phyloP scores from a whole-genome alignment of 768 basidiomycete genomes.

The Kwoniella europaea region DNA sequence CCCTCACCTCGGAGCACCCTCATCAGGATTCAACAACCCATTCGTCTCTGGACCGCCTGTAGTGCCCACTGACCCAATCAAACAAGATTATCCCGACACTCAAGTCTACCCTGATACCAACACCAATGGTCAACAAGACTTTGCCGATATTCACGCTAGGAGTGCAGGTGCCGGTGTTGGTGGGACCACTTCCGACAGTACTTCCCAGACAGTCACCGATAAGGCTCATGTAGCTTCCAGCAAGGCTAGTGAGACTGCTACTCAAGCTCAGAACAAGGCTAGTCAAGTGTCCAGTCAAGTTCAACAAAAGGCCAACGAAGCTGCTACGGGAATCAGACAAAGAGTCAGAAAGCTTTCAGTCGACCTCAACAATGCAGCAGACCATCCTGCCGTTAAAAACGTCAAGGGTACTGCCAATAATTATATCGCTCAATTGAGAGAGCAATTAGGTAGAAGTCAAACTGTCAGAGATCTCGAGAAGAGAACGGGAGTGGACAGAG shows the following conservation, averaged over 20 bases:
- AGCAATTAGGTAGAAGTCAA: conserved; percentile 35
- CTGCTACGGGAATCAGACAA: conserved; percentile 36
- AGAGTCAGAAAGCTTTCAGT: conserved; percentile 30
- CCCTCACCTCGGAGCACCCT: not conserved
- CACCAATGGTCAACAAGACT: conserved; percentile 3
- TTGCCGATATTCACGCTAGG: conserved; percentile 16
- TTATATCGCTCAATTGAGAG: conserved; percentile 39
- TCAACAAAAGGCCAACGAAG: conserved; percentile 13
- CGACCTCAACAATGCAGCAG: conserved; percentile 33
- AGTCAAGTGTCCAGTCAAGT: conserved; percentile 11
- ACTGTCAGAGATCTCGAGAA: conserved; percentile 42
- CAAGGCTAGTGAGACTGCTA: conserved; percentile 15
- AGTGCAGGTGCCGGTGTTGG: not conserved
- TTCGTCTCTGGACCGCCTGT: conserved; percentile 3
- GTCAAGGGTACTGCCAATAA: conserved; percentile 35
- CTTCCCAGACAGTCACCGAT: conserved; percentile 7
- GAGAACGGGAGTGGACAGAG: conserved; percentile 43
- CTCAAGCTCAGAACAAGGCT: conserved; percentile 12
- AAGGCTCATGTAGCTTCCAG: conserved; percentile 11
- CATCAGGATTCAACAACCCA: conserved; percentile 11
- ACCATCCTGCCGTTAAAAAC: conserved; percentile 47
- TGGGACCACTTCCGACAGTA: not conserved
- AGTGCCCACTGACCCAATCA: conserved; percentile 1
- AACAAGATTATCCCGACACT: conserved; percentile 7
- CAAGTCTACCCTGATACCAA: conserved; percentile 1